Base-by-base conservation (phyloP, 1,284 basidiomycete species). In the Thecaphora frezii region DNA sequence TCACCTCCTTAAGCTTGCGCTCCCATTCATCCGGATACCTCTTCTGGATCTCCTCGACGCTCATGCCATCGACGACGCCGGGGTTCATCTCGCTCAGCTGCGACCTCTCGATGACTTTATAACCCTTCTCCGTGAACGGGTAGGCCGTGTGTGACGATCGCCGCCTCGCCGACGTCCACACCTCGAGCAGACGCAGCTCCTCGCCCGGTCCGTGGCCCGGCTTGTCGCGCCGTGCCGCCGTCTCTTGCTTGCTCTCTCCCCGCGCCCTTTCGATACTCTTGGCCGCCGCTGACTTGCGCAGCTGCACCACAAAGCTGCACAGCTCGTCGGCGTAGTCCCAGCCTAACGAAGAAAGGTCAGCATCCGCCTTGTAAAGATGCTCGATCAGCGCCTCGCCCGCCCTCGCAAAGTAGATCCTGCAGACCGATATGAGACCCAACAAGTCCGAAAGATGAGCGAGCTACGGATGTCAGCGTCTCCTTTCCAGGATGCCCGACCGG, bases 61-160 rank as follows among this genome's bases (percentile, higher is more conserved):
- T 89, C 52, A 98, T 84, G 0, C 96, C 96, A 78, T 98, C 96
- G 88, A 81, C 71, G 39, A 82, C 81, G 43, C 77, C 83, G 41
- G 94, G 94, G 74, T 99, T 98, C 77, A 99, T 94, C 82, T 99
- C 93, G 54, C 87, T 85, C 90, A 98, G 94, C 80, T 94, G 93
- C 0, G 89, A 86, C 71, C 93, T 93, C 81, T 98, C 92, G 42
- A 92, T 85, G 21, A 98, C 90, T 76, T 79, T 75, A 67, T 83
- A 85, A 1, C 83, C 83, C 1, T 81, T 70, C 54, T 84, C 85
- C 47, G 92, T 83, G 81, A 98, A 96, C 0, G 94, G 94, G 87
- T 91, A 93, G 1, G 93, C 92, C 1, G 93, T 96, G 78, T 97
- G 93, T 70, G 94, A 88, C 5, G 93, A 91, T 44, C 96, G 85